A percentile compares a stretch with the other conserved stretches of the same genome.
phyloP scores from a whole-genome alignment of 768 basidiomycete genomes.

The Sutorius australiensis region DNA sequence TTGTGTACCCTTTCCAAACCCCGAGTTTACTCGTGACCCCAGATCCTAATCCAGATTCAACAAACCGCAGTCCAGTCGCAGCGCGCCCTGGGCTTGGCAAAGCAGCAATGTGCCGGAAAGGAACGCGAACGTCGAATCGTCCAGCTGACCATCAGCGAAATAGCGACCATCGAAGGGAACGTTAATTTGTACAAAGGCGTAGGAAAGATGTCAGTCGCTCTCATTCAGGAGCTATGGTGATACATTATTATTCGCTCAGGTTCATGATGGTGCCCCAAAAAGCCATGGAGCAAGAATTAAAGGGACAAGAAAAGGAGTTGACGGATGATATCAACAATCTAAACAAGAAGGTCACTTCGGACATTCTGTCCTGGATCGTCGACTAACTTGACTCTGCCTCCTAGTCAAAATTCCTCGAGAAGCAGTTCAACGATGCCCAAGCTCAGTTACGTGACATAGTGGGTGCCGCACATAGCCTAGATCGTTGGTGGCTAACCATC shows the following conservation, averaged over 20 bases:
- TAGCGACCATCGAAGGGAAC: constrained; percentile 62
- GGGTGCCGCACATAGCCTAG: constrained; percentile 22
- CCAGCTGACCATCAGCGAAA: constrained; percentile 84
- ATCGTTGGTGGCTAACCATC: constrained; percentile 4
- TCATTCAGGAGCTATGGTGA: not conserved
- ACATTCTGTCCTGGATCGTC: not conserved
- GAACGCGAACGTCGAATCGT: constrained; percentile 88
- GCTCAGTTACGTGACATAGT: constrained; percentile 83
- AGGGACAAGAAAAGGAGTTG: constrained; percentile 75
- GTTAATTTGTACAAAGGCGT: constrained; percentile 91
- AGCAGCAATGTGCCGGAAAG: constrained; percentile 74
- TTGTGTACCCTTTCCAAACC: not conserved
- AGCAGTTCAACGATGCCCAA: constrained; percentile 90
- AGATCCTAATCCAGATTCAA: constrained; percentile 94
- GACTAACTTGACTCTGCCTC: not conserved
- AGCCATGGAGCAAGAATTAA: constrained; percentile 74
- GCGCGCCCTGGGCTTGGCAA: constrained; percentile 65
- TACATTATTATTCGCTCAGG: constrained; percentile 42
- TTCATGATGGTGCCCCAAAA: constrained; percentile 84
- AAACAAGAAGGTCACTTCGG: constrained; percentile 72
- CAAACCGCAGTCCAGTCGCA: constrained; percentile 86
- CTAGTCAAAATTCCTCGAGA: constrained; percentile 88
- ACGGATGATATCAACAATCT: constrained; percentile 78
- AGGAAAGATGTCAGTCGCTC: constrained; percentile 75
- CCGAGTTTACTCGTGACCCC: constrained; percentile 20